Base-by-base conservation (phyloP, 371 early-diverging fungal species). In the Hamiltosporidium tvaerminnensis region DNA sequence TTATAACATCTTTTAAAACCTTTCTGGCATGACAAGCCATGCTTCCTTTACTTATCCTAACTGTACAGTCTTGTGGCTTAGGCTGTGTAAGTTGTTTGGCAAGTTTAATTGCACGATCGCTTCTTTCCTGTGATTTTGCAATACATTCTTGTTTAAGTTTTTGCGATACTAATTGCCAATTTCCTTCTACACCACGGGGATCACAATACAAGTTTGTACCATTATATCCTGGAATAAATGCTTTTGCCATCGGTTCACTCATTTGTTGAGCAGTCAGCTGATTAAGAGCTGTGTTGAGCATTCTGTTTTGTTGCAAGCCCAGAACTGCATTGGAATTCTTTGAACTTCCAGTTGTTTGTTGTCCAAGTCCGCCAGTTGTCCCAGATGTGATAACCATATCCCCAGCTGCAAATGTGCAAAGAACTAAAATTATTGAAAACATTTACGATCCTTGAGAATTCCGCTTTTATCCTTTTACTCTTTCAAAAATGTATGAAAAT, bases 11-110 rank as follows among this genome's bases (percentile, higher is more conserved):
- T 4, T 4, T 33, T 4, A 68, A 58, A 31, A 30, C 23, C 23
- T 64, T 63, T 16, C 55, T 32, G 35, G 60, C 53, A 44, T 48
- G 59, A 50, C 69, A 68, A 1, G 47, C 59, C 58, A 64, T 64
- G 23, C 41, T 53, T 39, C 41, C 50, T 39, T 53, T 39, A 39
- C 34, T 58, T 4, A 68, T 53, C 16, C 49, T 59, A 14, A 47
- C 44, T 37, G 9, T 68, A 49, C 69, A 68, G 31, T 68, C 65
- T n/a, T n/a, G n/a, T 32, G 57, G 36, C 32, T 57, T 52, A 14
- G 64, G 65, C 5, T 54, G 64, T 30, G 53, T 30, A 41, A 68
- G 64, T 5, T 58, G 10, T 47, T 52, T 5, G 1, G 60, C 9
- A 3, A 59, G 54, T 41, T 52, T 52, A n/a, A n/a, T n/a, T n/a